A percentile compares a stretch with the other conserved stretches of the same genome.
Conservation (phyloP, 306 rosid species). For the Oemleria cerasiformis region DNA sequence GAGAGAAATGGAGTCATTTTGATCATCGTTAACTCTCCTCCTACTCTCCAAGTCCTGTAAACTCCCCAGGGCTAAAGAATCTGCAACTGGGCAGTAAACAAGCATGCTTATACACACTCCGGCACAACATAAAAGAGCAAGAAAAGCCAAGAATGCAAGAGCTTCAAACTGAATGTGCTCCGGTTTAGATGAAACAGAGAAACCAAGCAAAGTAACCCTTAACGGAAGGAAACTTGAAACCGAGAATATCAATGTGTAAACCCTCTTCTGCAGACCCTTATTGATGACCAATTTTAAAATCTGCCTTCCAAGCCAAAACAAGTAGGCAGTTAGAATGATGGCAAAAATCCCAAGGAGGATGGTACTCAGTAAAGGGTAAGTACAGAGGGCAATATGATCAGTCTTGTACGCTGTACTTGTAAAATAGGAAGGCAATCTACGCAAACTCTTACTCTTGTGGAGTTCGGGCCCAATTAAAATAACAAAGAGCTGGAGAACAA, state of each 20-base stretch:
- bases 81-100: conserved; percentile 91
- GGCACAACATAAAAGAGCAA: conserved; percentile 75
- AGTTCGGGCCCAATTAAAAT: conserved; percentile 65
- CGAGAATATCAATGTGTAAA: conserved; percentile 73
- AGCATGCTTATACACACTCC: conserved; percentile 90
- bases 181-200: conserved; percentile 75
- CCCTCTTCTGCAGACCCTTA: conserved; percentile 94
- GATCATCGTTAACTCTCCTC: conserved; percentile 56
- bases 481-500: conserved; percentile 76
- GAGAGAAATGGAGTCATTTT: conserved; percentile 68
- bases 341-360: conserved; percentile 79
- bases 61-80: conserved; percentile 84
- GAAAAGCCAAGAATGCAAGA: conserved; percentile 89
- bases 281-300: conserved; percentile 94
- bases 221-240: conserved; percentile 90
- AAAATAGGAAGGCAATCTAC: conserved; percentile 59
- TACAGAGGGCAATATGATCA: conserved; percentile 61
- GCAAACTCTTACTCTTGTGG: conserved; percentile 38
- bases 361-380: conserved; percentile 90
- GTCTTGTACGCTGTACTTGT: conserved; percentile 40
- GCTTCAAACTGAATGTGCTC: conserved; percentile 72
- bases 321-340: conserved; percentile 69
- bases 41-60: conserved; percentile 74
- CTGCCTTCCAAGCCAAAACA: conserved; percentile 95
- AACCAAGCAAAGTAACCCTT: conserved; percentile 90